Evolutionary conservation across 495 filamentous ascomycete genomes (phyloP).

Genomic region (Rostrohypoxylon terebratum): DNA sequence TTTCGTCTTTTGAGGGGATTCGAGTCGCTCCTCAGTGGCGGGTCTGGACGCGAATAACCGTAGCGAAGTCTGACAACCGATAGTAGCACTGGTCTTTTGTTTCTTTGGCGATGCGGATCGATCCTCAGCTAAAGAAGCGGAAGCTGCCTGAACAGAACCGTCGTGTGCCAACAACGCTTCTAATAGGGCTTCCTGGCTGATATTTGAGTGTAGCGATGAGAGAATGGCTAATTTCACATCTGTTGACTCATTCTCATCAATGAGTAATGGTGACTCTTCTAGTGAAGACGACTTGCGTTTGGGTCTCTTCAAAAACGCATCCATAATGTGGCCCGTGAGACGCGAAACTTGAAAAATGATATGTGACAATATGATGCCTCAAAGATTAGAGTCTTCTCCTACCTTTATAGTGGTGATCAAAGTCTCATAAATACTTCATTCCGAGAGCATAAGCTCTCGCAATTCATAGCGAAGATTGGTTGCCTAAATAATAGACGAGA

Average conservation of each 20-base stretch:
- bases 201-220: constrained; percentile 75
- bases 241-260: constrained; percentile 73
- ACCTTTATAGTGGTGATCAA: neutral
- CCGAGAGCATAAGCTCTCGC: neutral
- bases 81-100: constrained; percentile 48
- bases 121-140: constrained; percentile 61
- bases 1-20: constrained; percentile 58
- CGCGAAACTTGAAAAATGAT: constrained; percentile 15
- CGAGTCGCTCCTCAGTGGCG: constrained; percentile 44
- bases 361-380: constrained; percentile 18
- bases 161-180: constrained; percentile 82
- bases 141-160: constrained; percentile 77
- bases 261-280: constrained; percentile 19
- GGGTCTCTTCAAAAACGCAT: constrained; percentile 58
- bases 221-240: constrained; percentile 90
- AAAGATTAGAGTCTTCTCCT: neutral
- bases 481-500: constrained; percentile 14
- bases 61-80: constrained; percentile 70
- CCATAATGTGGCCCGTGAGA: constrained; percentile 48
- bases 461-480: neutral
- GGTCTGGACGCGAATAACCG: constrained; percentile 61
- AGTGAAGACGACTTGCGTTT: constrained; percentile 56
- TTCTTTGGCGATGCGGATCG: constrained; percentile 47
- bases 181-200: constrained; percentile 74
- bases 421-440: neutral